Evolutionary conservation across 352 stramenopile species (phyloP).

Genomic region (Globisporangium paroecandrum): DNA sequence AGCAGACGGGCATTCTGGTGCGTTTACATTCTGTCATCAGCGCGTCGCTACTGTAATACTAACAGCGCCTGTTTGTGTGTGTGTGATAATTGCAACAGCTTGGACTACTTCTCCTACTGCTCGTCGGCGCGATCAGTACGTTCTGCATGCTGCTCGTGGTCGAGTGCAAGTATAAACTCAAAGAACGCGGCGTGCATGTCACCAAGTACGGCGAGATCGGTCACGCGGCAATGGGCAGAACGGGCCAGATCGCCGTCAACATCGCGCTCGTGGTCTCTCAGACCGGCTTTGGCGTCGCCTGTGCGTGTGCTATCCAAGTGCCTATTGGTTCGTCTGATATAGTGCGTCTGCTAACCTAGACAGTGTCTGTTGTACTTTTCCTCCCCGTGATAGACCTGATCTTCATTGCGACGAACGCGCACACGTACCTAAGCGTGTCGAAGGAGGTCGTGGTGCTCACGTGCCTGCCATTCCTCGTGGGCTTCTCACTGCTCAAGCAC

Average conservation of each 20-base stretch:
- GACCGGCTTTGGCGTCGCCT: slow-evolving; percentile 87
- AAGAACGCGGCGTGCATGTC: slow-evolving; percentile 39
- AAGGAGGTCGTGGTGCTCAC: slow-evolving; percentile 30
- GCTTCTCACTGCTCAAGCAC: slow-evolving; percentile 58
- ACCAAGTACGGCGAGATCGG: slow-evolving; percentile 88
- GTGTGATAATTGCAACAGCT: slow-evolving; percentile 23
- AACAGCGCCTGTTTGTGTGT: not conserved
- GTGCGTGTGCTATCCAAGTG: slow-evolving; percentile 23
- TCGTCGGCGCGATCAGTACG: slow-evolving; percentile 51
- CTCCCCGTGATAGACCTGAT: slow-evolving; percentile 46
- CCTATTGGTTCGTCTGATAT: not conserved
- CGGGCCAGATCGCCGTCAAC: slow-evolving; percentile 76
- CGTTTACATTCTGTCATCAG: slow-evolving; percentile 7
- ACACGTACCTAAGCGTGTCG: slow-evolving; percentile 38
- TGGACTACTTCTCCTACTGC: slow-evolving; percentile 49
- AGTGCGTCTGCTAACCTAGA: not conserved
- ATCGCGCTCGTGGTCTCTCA: slow-evolving; percentile 84
- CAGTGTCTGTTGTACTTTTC: not conserved
- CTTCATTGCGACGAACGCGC: slow-evolving; percentile 77
- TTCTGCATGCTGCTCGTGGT: slow-evolving; percentile 64
- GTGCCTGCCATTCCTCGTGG: slow-evolving; percentile 33
- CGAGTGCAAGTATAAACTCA: slow-evolving; percentile 76
- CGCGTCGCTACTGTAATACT: not conserved
- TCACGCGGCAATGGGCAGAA: slow-evolving; percentile 58
- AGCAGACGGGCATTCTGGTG: slow-evolving; percentile 80